Base-by-base conservation (phyloP, 2,329 filamentous ascomycete species). In the Colletotrichum tofieldiae region DNA sequence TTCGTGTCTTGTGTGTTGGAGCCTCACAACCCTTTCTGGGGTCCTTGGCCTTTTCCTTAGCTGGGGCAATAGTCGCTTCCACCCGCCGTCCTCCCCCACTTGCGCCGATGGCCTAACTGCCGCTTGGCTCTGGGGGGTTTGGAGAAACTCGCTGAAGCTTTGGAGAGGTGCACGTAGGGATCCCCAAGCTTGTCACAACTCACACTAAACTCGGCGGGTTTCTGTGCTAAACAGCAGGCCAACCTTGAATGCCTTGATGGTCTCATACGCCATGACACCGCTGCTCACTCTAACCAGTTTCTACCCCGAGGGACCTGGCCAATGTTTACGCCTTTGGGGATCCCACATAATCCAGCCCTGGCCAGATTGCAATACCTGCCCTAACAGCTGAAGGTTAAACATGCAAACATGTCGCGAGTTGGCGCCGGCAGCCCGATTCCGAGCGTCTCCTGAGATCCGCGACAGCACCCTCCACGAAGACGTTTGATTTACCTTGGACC, bases 381-480 rank as follows among this genome's bases (percentile, higher is more conserved):
- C 52, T 45, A 35, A 20, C 39, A 64, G 29, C 39, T 37, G 39
- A 70, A 72, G 43, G 45, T 70, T 72, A 55, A 67, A 65, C 45
- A 52, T 60, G 59, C 37, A 60, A 59, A 59, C 32, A 20, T 72
- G 70, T 72, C 70, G 66, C 70, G 66, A 60, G 37, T 55, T 35
- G 37, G 61, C 45, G 47, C 47, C 70, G 70, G 65, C 59, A 47
- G 23, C n/a, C 29, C 59, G 45, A 54, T 72, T 65, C 70, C 70
- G 65, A 72, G 60, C 70, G 54, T 72, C 65, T 55, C 70, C 70
- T 70, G 66, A 72, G 60, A 72, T 72, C 70, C 70, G 70, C 70
- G 65, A 72, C 70, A 69, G 45, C 23, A 39, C 54, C 65, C 70
- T 64, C 47, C 32, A 39, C 54, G 32, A 64, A 61, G 26, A 51